Evolutionary conservation across 1,139 yeast genomes (phyloP).

Genomic region (Suhomyces chickasaworum): DNA sequence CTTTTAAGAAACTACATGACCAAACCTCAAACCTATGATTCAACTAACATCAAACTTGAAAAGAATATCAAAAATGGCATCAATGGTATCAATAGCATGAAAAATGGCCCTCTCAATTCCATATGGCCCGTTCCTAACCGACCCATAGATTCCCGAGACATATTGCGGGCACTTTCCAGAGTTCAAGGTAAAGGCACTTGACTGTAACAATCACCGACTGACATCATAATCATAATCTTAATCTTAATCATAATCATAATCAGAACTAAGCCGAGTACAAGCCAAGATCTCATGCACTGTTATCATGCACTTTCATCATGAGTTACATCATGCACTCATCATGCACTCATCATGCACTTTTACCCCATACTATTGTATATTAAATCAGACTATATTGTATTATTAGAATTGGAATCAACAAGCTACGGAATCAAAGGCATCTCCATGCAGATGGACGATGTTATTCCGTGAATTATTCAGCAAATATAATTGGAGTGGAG

Average conservation of each 20-base stretch:
- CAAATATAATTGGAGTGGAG: neutral
- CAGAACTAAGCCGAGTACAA: too few relatives aligned
- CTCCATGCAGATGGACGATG: neutral
- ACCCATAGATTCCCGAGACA: slow-evolving; percentile 11
- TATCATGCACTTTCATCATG: too few relatives aligned
- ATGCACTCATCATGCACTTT: neutral
- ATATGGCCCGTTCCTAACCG: slow-evolving; percentile 14
- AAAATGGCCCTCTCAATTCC: neutral
- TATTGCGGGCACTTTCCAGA: slow-evolving; percentile 18
- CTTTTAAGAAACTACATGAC: slow-evolving; percentile 16
- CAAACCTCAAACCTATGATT: slow-evolving; percentile 1
- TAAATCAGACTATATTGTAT: slow-evolving; percentile 5
- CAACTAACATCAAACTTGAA: too few relatives aligned
- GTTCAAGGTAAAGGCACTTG: slow-evolving; percentile 6
- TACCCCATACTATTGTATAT: slow-evolving; percentile 3
- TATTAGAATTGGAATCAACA: neutral
- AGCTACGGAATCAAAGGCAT: neutral
- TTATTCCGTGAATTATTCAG: neutral
- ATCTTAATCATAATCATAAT: too few relatives aligned
- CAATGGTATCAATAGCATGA: neutral
- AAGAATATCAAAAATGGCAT: too few relatives aligned
- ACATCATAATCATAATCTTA: too few relatives aligned
- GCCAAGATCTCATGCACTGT: neutral
- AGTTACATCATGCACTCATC: too few relatives aligned
- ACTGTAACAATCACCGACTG: slow-evolving; percentile 2